Evolutionary conservation across 345 rosid species (phyloP), one percentile per base, ranked within the genome.

Genomic region (Barbarea vulgaris): DNA sequence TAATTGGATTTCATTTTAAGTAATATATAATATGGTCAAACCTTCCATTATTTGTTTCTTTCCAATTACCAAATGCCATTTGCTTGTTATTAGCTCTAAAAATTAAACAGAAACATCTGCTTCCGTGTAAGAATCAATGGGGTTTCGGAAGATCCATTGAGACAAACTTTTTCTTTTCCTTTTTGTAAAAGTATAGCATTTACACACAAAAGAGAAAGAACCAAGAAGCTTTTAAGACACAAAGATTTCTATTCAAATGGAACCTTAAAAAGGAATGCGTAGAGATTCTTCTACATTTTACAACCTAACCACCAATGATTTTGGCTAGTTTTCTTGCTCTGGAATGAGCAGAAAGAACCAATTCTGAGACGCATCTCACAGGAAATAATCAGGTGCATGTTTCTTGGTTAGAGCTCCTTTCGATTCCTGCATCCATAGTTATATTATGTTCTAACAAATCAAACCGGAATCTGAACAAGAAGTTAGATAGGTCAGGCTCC

Each of bases 311-410:
- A 46, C 57, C 7, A 3, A 44, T 70, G 36, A 14, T 36, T 37
- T 36, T 25, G 37, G 37, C 9, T 24, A 22, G 18, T 53, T 53
- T 65, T 22, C 37, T 53, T 68, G 51, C 50, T 68, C 74, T 55
- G 31, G 44, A 42, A 27, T 19, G 21, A 68, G 41, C 8, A 11
- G 14, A 44, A 54, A 18, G 10, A 41, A 41, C 30, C 41, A 39
- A 39, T 15, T 19, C 47, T n/a, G 46, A 70, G n/a, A n/a, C 19
- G 63, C 11, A 31, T 28, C 70, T 88, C 85, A 89, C 51, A 93
- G 81, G 79, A 93, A 93, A 79, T 91, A 93, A 82, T 93, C 98
- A 12, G 96, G 97, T 17, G 96, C 90, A n/a, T 94, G 91, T 69
- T 85, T 93, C 76, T 85, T 89, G 14, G 93, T 77, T 12, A 87